Conservation (phyloP, 148 eudicot genomes). For the Rhododendron mucronatum region DNA sequence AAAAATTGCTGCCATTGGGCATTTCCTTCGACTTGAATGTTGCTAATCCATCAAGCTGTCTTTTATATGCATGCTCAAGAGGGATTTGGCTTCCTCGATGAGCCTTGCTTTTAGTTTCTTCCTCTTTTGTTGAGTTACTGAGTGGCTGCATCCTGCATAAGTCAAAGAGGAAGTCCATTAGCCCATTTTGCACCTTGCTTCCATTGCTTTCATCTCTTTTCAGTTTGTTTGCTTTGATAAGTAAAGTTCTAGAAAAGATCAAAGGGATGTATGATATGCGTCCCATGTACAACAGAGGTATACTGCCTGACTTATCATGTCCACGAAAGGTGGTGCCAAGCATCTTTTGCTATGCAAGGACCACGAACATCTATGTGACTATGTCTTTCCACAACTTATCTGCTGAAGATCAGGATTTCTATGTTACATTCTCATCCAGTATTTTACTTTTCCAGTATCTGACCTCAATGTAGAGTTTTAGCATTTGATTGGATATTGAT, state of each 20-base stretch:
- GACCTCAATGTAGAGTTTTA: neutral
- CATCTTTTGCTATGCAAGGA: neutral
- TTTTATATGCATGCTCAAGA: too few relatives aligned
- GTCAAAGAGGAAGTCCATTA: too few relatives aligned
- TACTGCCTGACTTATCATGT: neutral
- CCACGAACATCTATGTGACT: too few relatives aligned
- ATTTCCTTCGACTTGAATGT: too few relatives aligned
- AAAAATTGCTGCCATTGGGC: too few relatives aligned
- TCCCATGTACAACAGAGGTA: neutral
- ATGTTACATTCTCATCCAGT: neutral
- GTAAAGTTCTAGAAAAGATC: neutral
- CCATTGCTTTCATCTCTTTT: too few relatives aligned
- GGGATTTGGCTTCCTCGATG: too few relatives aligned
- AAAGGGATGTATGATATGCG: neutral
- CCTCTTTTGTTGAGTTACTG: too few relatives aligned
- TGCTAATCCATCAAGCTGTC: too few relatives aligned
- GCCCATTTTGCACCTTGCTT: too few relatives aligned
- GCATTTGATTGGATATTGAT: neutral
- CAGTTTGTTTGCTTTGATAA: neutral
- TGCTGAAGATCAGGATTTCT: neutral
- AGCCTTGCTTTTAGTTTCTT: too few relatives aligned
- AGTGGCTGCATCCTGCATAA: too few relatives aligned
- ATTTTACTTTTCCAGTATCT: neutral
- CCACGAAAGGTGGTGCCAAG: neutral
- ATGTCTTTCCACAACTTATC: neutral